phyloP scores from a whole-genome alignment of 2,329 filamentous ascomycete genomes.

The Neonectria sp. region DNA sequence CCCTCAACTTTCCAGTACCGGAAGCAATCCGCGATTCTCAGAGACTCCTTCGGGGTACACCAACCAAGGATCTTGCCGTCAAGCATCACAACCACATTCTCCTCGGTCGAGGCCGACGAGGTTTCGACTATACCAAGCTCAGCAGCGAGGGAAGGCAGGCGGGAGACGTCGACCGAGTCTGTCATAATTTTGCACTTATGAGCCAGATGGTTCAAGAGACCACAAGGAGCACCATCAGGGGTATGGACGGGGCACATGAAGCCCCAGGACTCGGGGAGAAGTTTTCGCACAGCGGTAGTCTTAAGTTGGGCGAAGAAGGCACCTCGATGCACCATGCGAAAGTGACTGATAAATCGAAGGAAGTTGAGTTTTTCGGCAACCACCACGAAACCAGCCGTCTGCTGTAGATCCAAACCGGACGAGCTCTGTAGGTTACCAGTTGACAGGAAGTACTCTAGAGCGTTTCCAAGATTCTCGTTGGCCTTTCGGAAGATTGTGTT shows the following conservation, averaged over 20 bases:
- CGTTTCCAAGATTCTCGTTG: conserved; percentile 90
- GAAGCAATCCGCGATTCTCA: conserved; percentile 86
- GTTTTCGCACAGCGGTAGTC: conserved; percentile 95
- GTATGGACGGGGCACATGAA: conserved; percentile 98
- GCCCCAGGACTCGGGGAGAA: conserved; percentile 97
- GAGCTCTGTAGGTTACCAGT: conserved; percentile 95
- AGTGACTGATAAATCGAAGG: conserved; percentile 97
- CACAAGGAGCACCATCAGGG: conserved; percentile 95
- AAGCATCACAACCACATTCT: conserved; percentile 90
- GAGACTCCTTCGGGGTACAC: conserved; percentile 88
- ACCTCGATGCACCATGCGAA: conserved; percentile 98
- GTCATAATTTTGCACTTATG: conserved; percentile 96
- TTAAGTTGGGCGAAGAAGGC: conserved; percentile 98
- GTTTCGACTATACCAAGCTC: conserved; percentile 84
- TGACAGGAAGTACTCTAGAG: conserved; percentile 94
- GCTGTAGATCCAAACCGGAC: conserved; percentile 93
- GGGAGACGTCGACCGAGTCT: conserved; percentile 78
- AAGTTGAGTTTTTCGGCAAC: conserved; percentile 99
- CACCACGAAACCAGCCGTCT: conserved; percentile 94
- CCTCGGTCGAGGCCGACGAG: conserved; percentile 84
- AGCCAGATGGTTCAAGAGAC: conserved; percentile 92
- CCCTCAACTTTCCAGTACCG: conserved; percentile 97
- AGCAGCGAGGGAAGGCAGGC: conserved; percentile 79
- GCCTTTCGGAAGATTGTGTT: conserved; percentile 83
- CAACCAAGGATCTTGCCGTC: conserved; percentile 93